These are phyloP conservation scores for Suillus ampliporus DNA, from an alignment of 768 basidiomycete genomes.

Conservation along the genomic window DNA sequence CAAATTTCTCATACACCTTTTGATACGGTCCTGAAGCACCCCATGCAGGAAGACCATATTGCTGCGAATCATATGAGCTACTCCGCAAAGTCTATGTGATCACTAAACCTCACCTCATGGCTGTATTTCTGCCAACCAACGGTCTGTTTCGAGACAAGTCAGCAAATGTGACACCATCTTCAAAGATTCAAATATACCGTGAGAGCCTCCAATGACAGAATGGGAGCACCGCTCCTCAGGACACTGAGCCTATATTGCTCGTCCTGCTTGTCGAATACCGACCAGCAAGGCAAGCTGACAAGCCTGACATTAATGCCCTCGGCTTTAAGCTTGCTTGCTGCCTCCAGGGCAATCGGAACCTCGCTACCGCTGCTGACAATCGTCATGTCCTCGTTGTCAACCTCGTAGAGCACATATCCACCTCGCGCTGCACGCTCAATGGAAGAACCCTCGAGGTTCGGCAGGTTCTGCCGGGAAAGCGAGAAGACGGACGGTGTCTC, in stretches of 20 bases:
- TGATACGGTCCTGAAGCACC: slow-evolving; percentile 91
- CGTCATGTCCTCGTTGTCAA: slow-evolving; percentile 80
- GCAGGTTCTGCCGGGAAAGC: slow-evolving; percentile 89
- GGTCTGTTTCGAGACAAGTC: slow-evolving; percentile 44
- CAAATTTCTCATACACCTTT: slow-evolving; percentile 91
- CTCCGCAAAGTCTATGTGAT: slow-evolving; percentile 3
- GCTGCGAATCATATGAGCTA: slow-evolving; percentile 43
- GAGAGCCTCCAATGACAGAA: slow-evolving; percentile 88
- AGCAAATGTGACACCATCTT: slow-evolving; percentile 15
- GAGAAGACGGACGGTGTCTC: slow-evolving; percentile 84
- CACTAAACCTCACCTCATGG: slow-evolving; percentile 63
- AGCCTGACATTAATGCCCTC: slow-evolving; percentile 83
- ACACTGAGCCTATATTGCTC: slow-evolving; percentile 83
- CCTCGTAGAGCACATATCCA: slow-evolving; percentile 90
- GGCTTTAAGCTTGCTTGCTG: slow-evolving; percentile 76
- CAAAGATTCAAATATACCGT: slow-evolving; percentile 43
- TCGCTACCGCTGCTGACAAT: slow-evolving; percentile 91
- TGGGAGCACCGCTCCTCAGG: slow-evolving; percentile 86
- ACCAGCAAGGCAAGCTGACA: slow-evolving; percentile 90
- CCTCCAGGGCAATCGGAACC: slow-evolving; percentile 86
- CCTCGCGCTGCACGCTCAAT: slow-evolving; percentile 85
- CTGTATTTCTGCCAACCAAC: slow-evolving; percentile 90
- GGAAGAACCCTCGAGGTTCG: slow-evolving; percentile 87
- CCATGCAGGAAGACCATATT: slow-evolving; percentile 77
- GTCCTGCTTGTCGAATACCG: slow-evolving; percentile 84